Percentiles rank a stretch among this genome's conserved stretches.
These are phyloP conservation scores for Astrephomene gubernaculifera DNA, from an alignment of 139 green algal species.

Conservation along the genomic window DNA sequence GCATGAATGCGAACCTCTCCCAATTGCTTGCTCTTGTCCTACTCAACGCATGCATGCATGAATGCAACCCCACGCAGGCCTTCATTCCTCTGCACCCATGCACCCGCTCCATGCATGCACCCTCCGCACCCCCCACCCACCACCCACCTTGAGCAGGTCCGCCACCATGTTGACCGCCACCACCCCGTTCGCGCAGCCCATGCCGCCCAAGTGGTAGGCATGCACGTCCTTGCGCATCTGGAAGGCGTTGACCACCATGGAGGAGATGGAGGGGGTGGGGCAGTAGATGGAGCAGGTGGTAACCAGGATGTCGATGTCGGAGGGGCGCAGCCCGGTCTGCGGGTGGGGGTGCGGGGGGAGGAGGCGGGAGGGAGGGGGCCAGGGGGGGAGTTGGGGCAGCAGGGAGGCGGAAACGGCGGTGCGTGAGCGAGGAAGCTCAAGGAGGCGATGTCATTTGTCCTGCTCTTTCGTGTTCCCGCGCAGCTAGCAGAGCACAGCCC, in stretches of 20 bases:
- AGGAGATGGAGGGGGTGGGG: conserved; percentile 82
- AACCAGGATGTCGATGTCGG: conserved; percentile 72
- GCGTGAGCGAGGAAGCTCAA: background rate
- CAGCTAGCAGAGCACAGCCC: too few species aligned
- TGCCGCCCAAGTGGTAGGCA: conserved; percentile 74
- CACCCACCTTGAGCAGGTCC: conserved; percentile 70
- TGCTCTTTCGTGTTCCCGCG: too few species aligned
- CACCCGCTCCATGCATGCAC: background rate
- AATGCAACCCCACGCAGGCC: too few species aligned
- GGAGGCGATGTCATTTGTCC: background rate
- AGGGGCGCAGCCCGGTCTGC: conserved; percentile 48
- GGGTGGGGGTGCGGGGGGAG: background rate
- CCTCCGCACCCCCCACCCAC: background rate
- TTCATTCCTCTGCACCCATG: too few species aligned
- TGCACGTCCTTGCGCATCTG: conserved; percentile 67
- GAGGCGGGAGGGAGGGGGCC: background rate
- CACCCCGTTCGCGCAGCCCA: conserved; percentile 86
- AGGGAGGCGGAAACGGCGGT: background rate
- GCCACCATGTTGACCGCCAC: conserved; percentile 79
- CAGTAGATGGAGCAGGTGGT: conserved; percentile 80
- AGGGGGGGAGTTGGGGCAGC: background rate
- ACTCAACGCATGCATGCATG: too few species aligned
- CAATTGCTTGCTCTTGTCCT: too few species aligned
- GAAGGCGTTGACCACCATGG: conserved; percentile 86
- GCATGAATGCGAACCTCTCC: too few species aligned